Percentiles rank a stretch among this genome's conserved stretches.
phyloP scores from a whole-genome alignment of 306 rosid genomes.

The Lathyrus tuberosus region DNA sequence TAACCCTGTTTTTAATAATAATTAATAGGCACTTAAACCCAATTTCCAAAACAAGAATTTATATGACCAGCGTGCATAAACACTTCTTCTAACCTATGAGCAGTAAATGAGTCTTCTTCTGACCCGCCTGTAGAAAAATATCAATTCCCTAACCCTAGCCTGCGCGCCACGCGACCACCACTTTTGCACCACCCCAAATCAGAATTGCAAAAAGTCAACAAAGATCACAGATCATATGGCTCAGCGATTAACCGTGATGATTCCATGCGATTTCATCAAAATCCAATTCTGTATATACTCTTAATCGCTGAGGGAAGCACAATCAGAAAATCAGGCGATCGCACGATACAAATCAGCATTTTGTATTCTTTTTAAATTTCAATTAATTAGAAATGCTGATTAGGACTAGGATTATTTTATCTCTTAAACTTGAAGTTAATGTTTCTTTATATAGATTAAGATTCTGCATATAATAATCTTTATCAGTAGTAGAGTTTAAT shows the following conservation, averaged over 20 bases:
- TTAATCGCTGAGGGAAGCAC: neutral
- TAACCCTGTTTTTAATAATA: neutral
- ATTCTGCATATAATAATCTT: neutral
- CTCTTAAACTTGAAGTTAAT: neutral
- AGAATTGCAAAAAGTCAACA: neutral
- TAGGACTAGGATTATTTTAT: neutral
- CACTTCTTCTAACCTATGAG: no score
- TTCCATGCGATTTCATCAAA: neutral
- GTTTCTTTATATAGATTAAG: neutral
- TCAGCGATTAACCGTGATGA: neutral
- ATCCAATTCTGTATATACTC: neutral
- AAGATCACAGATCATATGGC: neutral
- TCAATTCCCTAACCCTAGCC: neutral
- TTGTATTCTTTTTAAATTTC: neutral
- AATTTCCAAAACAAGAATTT: neutral
- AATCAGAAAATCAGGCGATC: neutral
- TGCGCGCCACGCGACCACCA: neutral
- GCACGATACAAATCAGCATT: neutral
- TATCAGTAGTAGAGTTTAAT: neutral
- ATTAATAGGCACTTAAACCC: neutral
- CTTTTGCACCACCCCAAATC: neutral
- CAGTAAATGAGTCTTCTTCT: neutral
- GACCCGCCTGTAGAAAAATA: neutral
- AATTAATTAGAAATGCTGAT: conserved; percentile 1
- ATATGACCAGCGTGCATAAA: neutral